Conservation (phyloP, 306 rosid species). For the Ormosia semicastrata region DNA sequence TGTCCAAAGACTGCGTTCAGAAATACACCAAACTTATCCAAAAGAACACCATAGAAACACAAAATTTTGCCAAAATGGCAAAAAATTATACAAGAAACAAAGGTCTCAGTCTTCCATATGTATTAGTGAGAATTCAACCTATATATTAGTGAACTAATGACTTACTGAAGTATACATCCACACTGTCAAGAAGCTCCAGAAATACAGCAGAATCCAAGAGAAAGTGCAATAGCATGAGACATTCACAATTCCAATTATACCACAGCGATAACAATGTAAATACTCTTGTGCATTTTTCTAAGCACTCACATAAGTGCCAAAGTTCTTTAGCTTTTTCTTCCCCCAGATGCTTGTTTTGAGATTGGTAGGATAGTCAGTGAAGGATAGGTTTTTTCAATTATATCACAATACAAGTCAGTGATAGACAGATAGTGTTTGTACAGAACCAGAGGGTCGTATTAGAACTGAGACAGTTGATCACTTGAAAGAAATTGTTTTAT, state of each 20-base stretch:
- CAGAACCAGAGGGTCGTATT: conserved; percentile 5
- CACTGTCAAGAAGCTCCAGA: background rate
- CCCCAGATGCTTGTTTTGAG: background rate
- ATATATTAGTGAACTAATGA: background rate
- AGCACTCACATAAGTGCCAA: background rate
- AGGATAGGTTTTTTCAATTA: background rate
- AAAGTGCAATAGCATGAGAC: background rate
- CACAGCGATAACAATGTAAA: conserved; percentile 1
- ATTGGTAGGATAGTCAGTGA: background rate
- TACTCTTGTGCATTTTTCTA: background rate
- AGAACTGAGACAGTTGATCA: background rate
- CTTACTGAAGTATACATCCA: background rate
- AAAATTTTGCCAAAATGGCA: background rate
- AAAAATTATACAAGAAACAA: background rate
- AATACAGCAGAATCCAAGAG: conserved; percentile 15
- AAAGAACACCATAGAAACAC: background rate
- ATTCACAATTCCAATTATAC: background rate
- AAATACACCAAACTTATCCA: background rate
- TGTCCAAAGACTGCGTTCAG: background rate
- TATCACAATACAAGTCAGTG: background rate
- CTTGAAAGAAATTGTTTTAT: background rate
- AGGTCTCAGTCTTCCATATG: background rate
- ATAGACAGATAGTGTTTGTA: background rate
- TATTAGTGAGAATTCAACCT: background rate
- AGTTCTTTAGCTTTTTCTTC: background rate